These are phyloP conservation scores for Babesia ovis DNA, from an alignment of 169 alveolate genomes.

Conservation along the genomic window DNA sequence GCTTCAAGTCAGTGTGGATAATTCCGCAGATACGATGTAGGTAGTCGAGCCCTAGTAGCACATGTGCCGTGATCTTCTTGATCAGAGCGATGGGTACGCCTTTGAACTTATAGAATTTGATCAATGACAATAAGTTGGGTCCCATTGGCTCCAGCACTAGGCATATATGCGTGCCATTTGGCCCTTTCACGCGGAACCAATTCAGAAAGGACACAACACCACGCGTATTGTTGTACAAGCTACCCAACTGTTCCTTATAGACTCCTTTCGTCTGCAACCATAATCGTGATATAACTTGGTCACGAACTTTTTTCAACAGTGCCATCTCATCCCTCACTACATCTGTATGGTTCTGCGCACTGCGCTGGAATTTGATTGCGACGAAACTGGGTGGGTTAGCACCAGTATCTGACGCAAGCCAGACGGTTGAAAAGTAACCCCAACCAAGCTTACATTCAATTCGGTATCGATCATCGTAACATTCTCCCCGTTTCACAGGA, in stretches of 20 bases:
- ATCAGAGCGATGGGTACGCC: conserved; percentile 94
- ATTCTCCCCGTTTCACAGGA: conserved; percentile 94
- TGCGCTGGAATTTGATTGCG: conserved; percentile 96
- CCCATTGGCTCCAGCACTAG: conserved; percentile 98
- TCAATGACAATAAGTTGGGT: conserved; percentile 94
- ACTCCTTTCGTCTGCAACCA: conserved; percentile 78
- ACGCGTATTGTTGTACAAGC: conserved; percentile 70
- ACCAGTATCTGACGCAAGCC: conserved; percentile 94
- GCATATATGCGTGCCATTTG: conserved; percentile 96
- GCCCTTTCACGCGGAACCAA: conserved; percentile 93
- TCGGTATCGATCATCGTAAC: conserved; percentile 90
- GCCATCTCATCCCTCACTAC: conserved; percentile 98
- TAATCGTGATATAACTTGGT: conserved; percentile 69
- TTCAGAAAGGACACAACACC: conserved; percentile 93
- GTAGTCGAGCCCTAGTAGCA: conserved; percentile 96
- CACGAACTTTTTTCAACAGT: conserved; percentile 86
- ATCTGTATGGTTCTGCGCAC: conserved; percentile 94
- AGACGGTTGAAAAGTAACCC: conserved; percentile 99
- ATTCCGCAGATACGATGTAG: conserved; percentile 94
- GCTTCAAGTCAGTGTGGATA: conserved; percentile 99
- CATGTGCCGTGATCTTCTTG: conserved; percentile 93
- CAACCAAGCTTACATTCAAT: conserved; percentile 97
- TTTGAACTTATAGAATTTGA: conserved; percentile 93
- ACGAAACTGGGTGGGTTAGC: conserved; percentile 87
- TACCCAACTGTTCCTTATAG: conserved; percentile 56